These are phyloP conservation scores for Cladosporium sp. DNA, from an alignment of 2,329 filamentous ascomycete species.

Conservation along the genomic window DNA sequence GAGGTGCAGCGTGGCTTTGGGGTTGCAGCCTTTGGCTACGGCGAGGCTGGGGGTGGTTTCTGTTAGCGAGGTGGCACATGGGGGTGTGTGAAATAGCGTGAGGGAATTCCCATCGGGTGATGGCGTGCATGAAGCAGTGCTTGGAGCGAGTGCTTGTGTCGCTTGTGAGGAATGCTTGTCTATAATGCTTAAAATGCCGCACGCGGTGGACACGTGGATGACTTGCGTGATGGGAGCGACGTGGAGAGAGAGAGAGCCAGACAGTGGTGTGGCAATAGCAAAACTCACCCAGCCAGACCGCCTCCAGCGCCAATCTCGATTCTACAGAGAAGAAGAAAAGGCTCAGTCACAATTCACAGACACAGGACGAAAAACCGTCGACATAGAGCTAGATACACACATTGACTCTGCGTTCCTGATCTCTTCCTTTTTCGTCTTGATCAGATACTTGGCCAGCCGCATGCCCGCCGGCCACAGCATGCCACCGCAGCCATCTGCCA, in stretches of 20 bases:
- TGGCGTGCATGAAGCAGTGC: neutral
- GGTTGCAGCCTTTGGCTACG: constrained; percentile 56
- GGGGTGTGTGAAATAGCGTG: neutral
- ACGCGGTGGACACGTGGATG: neutral
- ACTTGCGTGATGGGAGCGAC: neutral
- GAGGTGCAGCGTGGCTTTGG: constrained; percentile 65
- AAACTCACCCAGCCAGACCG: constrained; percentile 68
- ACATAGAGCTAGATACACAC: neutral
- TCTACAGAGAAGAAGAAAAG: constrained; percentile 49
- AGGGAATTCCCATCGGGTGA: neutral
- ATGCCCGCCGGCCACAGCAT: constrained; percentile 94
- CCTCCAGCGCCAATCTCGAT: constrained; percentile 91
- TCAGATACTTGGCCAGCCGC: constrained; percentile 81
- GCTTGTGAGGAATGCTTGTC: constrained; percentile 1
- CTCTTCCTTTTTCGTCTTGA: constrained; percentile 67
- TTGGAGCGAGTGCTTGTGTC: neutral
- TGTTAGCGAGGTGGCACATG: constrained; percentile 1
- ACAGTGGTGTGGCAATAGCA: neutral
- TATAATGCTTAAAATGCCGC: neutral
- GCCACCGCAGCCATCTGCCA: constrained; percentile 84
- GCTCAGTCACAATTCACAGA: constrained; percentile 7
- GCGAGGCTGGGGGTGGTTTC: constrained; percentile 48
- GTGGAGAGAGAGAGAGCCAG: neutral
- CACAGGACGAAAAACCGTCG: neutral
- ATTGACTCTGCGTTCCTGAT: constrained; percentile 44